phyloP scores from a whole-genome alignment of 2,329 filamentous ascomycete species.

The Verticillium dahliae region DNA sequence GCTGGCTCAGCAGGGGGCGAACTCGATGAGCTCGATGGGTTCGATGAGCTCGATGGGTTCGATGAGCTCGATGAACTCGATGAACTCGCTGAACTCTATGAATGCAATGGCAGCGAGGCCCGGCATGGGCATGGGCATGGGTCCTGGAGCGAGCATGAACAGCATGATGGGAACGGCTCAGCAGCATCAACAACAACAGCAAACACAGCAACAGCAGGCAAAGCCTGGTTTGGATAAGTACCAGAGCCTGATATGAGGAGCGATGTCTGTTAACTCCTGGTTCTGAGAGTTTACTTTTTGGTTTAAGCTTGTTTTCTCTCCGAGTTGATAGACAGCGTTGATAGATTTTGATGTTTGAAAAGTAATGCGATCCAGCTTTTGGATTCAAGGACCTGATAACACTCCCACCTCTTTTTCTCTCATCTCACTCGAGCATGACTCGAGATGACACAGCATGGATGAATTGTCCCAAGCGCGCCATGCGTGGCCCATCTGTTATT shows the following conservation, averaged over 20 bases:
- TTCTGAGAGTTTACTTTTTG: not conserved
- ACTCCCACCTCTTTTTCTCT: not conserved
- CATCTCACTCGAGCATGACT: not conserved
- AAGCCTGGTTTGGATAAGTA: conserved; percentile 60
- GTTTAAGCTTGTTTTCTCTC: not conserved
- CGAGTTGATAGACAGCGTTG: not conserved
- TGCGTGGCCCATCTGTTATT: not conserved
- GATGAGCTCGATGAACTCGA: conserved; percentile 15
- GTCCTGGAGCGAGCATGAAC: conserved; percentile 20
- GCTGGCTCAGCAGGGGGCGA: not conserved
- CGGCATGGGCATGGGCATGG: conserved; percentile 17
- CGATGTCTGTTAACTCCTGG: not conserved
- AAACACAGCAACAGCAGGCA: conserved; percentile 24
- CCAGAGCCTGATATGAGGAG: conserved; percentile 51
- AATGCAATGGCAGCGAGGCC: not conserved
- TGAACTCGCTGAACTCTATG: conserved; percentile 13
- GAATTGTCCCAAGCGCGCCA: too few species aligned
- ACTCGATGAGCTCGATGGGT: conserved; percentile 7
- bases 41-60: conserved; percentile 13
- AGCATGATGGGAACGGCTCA: conserved; percentile 16
- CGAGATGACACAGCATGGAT: not conserved
- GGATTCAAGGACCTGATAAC: not conserved
- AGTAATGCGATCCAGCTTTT: not conserved
- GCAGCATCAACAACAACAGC: conserved; percentile 16
- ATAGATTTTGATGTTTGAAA: not conserved